Base-by-base conservation (phyloP, 2,329 filamentous ascomycete genomes). In the Fusarium devonianum region DNA sequence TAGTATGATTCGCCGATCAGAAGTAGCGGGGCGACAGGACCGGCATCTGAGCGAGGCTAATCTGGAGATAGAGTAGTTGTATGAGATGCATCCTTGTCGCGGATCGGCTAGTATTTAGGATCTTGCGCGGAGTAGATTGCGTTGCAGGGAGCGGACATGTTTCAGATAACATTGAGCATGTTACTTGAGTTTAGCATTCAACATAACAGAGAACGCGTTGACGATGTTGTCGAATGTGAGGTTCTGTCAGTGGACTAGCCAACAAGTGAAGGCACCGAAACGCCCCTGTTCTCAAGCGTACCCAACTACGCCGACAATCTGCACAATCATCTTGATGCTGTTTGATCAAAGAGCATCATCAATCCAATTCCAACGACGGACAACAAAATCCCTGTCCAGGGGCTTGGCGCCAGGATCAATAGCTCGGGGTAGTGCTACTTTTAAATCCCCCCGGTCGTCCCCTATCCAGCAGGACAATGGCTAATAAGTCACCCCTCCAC, bases 81-180 rank as follows among this genome's bases (percentile, higher is more conserved):
- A 19, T 19, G 16, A 28, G 36, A 13, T 14, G 33, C 40, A 46
- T 22, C 45, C 50, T 32, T 36, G 39, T 29, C 34, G 30, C 25
- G 30, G 40, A 43, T 43, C 30, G 17, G 11, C 28, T 18, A 29
- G n/a, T n/a, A n/a, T n/a, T n/a, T n/a, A n/a, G n/a, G n/a, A n/a
- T n/a, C n/a, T n/a, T n/a, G n/a, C n/a, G n/a, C n/a, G n/a, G n/a
- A n/a, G n/a, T n/a, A n/a, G n/a, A n/a, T n/a, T n/a, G 44, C 53
- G 14, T 56, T 46, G 21, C 50, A 56, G 52, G 55, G 55, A 28
- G 59, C 9, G 9, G 23, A n/a, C 54, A 26, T 18, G 54, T 57
- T 58, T 56, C 37, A 56, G 50, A 58, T 58, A 33, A 25, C 33
- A n/a, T n/a, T n/a, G n/a, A n/a, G n/a, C n/a, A n/a, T n/a, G n/a